Evolutionary conservation across 768 basidiomycete genomes (phyloP), one percentile per base, ranked within the genome.

Genomic region (Pulveroboletus sp.): DNA sequence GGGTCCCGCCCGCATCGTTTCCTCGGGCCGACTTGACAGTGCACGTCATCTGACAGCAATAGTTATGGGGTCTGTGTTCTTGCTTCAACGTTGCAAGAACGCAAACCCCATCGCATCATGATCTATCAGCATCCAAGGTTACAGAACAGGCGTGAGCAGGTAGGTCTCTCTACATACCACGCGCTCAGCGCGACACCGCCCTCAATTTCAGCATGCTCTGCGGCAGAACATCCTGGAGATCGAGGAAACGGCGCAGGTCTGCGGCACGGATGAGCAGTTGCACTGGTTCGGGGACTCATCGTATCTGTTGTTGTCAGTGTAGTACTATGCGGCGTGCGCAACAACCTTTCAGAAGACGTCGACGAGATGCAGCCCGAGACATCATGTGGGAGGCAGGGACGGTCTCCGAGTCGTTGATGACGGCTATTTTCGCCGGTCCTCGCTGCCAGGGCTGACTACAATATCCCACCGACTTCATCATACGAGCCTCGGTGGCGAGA

Each of bases 141-240:
- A 36, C 89, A 91, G 63, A 93, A 93, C 69, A 93, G 91, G 85
- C 83, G 84, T 57, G 91, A 93, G 72, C 90, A 91, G 76, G 85
- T 82, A 54, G 43, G 58, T 51, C 20, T 27, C 38, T 23, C 6
- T 17, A 6, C 14, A n/a, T 12, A 5, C 41, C 19, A 13, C 35
- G 14, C 23, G n/a, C 24, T 36, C 14, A 37, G 22, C 20, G 5
- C 19, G 24, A 19, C 23, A 27, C 50, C 24, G 43, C 22, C 26
- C n/a, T n/a, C n/a, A n/a, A 12, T 8, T 47, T 16, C 57, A 89
- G 83, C 85, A 84, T 57, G 80, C 85, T 9, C 86, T 89, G 76
- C 85, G 86, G 56, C 83, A 87, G 69, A 87, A 86, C 62, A 78
- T 91, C 44, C 62, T 85, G 62, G 82, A 86, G 60, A 87, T 90